phyloP scores from a whole-genome alignment of 2,329 filamentous ascomycete genomes.

The Diaporthe capsici region DNA sequence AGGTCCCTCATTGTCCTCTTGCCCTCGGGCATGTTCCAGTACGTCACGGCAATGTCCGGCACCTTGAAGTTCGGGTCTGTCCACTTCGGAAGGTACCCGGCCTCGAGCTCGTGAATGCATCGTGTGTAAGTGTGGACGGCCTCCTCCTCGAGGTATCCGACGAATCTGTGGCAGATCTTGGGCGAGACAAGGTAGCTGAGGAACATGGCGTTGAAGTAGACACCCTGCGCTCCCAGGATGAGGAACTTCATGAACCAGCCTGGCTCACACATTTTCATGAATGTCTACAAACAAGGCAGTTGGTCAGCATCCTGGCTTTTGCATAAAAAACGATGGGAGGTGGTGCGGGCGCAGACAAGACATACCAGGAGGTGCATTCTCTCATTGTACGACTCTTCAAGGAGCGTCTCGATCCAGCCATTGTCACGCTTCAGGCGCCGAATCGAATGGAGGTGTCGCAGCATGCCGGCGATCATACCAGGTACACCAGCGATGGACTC shows the following conservation, averaged over 20 bases:
- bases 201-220: conserved; percentile 97
- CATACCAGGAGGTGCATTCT: conserved; percentile 83
- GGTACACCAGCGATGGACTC: conserved; percentile 96
- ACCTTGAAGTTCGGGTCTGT: conserved; percentile 76
- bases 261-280: conserved; percentile 84
- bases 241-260: conserved; percentile 92
- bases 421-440: conserved; percentile 92
- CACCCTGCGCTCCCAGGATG: conserved; percentile 92
- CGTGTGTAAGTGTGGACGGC: conserved; percentile 96
- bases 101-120: conserved; percentile 88
- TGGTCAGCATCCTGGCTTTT: neutral
- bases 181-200: conserved; percentile 89
- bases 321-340: neutral
- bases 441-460: conserved; percentile 88
- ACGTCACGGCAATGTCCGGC: conserved; percentile 89
- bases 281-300: conserved; percentile 64
- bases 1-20: conserved; percentile 87
- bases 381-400: conserved; percentile 94
- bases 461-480: conserved; percentile 96
- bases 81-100: conserved; percentile 88
- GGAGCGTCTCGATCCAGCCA: conserved; percentile 93
- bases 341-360: neutral
- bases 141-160: conserved; percentile 97
- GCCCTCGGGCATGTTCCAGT: conserved; percentile 95
- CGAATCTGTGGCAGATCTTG: conserved; percentile 92